These are phyloP conservation scores for Plasmodium fragile DNA, from an alignment of 169 alveolate genomes.

Conservation along the genomic window DNA sequence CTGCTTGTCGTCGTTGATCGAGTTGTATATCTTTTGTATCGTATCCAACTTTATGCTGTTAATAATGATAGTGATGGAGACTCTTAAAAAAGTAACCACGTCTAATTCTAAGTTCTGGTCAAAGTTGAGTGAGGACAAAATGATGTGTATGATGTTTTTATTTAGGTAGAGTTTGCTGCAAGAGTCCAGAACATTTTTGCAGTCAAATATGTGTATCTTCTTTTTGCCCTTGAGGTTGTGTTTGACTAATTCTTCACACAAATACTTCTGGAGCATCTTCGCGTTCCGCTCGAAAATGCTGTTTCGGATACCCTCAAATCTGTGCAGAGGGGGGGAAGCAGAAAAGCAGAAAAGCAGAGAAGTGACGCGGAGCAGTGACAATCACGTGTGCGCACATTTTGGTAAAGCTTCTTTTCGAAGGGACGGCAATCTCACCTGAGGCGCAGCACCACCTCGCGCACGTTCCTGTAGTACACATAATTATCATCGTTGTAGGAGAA, in stretches of 20 bases:
- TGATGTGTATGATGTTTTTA: slow-evolving; percentile 61
- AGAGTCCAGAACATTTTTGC: slow-evolving; percentile 56
- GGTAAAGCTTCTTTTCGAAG: background rate
- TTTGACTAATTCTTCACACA: slow-evolving; percentile 60
- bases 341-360: background rate
- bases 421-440: slow-evolving; percentile 14
- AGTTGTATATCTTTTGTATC: slow-evolving; percentile 66
- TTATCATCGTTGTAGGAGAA: slow-evolving; percentile 65
- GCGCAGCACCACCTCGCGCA: slow-evolving; percentile 38
- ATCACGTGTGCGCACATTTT: background rate
- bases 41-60: slow-evolving; percentile 42
- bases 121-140: slow-evolving; percentile 50
- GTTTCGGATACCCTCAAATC: slow-evolving; percentile 69
- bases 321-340: background rate
- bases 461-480: slow-evolving; percentile 49
- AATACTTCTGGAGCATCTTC: slow-evolving; percentile 38
- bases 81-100: slow-evolving; percentile 23
- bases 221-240: slow-evolving; percentile 41
- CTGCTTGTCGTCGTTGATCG: slow-evolving; percentile 45
- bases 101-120: slow-evolving; percentile 60
- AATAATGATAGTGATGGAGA: slow-evolving; percentile 52
- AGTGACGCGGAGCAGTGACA: background rate
- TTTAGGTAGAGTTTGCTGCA: slow-evolving; percentile 62
- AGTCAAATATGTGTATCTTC: slow-evolving; percentile 69
- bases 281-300: slow-evolving; percentile 64